Base-by-base conservation (phyloP, 1,284 basidiomycete genomes). In the Ganoderma meredithae region DNA sequence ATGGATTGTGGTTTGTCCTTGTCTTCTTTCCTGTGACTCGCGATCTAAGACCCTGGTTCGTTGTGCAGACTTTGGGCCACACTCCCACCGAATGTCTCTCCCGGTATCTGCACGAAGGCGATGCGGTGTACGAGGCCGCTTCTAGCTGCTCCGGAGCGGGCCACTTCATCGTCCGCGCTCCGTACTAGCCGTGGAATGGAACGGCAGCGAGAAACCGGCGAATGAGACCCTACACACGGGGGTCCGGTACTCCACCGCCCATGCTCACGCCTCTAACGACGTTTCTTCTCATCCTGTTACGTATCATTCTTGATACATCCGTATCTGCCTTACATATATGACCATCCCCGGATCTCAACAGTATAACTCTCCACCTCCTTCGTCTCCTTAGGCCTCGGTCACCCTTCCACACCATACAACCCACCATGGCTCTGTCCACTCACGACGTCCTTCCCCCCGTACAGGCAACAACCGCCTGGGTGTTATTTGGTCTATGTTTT, bases 401-500 rank as follows among this genome's bases (percentile, higher is more conserved):
- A 27, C 27, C 9, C 27, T 7, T 25, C 27, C 25, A 0, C 55
- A 4, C n/a, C 19, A 10, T 22, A 10, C 33, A 5, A 1, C 8
- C 31, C 19, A n/a, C 55, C 8, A 58, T 58, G 55, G 55, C n/a
- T 4, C 19, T 22, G 2, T 39, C 33, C n/a, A 27, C 12, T 33
- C 17, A 58, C 55, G n/a, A 9, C 13, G 8, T 39, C 31, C 1
- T 63, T 12, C 47, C 52, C 1, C 39, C 36, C 3, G 40, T 36
- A 19, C 39, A 31, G 36, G 33, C 53, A 19, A 40, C 47, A 9
- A 63, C 53, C 15, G 40, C 36, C 6, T 55, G 36, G 36, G 47
- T 53, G 40, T 17, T 43, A 13, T 55, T 63, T 22, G 47, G 53
- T 31, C 33, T 61, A 17, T 31, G 47, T 58, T 62, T 40, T 56